Evolutionary conservation across 768 basidiomycete species (phyloP).

Genomic region (Cubamyces sp.): DNA sequence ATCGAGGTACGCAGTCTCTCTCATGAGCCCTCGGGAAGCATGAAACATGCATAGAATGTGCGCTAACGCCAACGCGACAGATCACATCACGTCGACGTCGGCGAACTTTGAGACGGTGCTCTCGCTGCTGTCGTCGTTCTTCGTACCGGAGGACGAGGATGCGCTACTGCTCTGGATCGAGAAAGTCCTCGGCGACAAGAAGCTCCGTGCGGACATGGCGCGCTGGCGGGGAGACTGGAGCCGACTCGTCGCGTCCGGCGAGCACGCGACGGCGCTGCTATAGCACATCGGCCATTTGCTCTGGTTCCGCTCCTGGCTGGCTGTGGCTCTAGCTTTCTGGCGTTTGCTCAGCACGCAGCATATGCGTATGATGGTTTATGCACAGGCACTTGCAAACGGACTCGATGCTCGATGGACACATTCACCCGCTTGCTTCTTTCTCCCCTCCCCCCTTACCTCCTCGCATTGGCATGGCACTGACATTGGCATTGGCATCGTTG

Average conservation of each 20-base stretch:
- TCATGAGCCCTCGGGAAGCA: neutral
- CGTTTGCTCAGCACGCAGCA: too few relatives aligned
- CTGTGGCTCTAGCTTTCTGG: too few relatives aligned
- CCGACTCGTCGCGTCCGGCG: conserved; percentile 64
- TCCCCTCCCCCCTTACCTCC: conserved; percentile 1
- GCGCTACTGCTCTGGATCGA: conserved; percentile 81
- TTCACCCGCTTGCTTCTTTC: neutral
- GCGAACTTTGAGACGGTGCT: conserved; percentile 92
- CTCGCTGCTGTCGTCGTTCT: conserved; percentile 91
- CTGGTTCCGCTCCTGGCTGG: too few relatives aligned
- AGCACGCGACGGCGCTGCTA: conserved; percentile 62
- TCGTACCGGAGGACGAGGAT: conserved; percentile 91
- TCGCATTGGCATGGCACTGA: conserved; percentile 12
- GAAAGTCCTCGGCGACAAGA: conserved; percentile 59
- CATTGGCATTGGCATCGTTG: neutral
- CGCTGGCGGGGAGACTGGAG: conserved; percentile 85
- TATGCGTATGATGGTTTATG: neutral
- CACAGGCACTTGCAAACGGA: conserved; percentile 1
- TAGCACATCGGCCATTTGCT: conserved; percentile 34
- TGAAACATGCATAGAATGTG: neutral
- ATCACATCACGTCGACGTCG: conserved; percentile 76
- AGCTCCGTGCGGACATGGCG: conserved; percentile 68
- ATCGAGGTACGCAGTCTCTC: conserved; percentile 61
- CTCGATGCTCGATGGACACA: conserved; percentile 15
- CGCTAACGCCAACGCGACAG: conserved; percentile 42